A percentile compares a stretch with the other conserved stretches of the same genome.
Evolutionary conservation across 2,329 filamentous ascomycete species (phyloP).

Genomic region (Ceratocystiopsis sp.): DNA sequence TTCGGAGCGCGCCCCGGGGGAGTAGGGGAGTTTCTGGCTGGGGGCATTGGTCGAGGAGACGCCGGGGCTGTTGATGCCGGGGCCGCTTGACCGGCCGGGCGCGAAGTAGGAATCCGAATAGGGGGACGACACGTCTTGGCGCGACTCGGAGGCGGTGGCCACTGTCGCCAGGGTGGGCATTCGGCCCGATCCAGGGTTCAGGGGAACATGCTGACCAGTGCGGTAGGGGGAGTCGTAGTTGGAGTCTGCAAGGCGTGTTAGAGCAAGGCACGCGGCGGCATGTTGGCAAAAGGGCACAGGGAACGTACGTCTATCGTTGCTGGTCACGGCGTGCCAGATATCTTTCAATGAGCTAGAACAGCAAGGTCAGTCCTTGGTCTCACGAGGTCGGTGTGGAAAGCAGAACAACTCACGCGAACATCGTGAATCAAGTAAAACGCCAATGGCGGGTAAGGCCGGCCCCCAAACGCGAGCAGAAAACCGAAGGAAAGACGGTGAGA

Average conservation of each 20-base stretch:
- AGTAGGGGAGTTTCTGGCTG: slow-evolving; percentile 44
- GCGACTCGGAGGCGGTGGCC: slow-evolving; percentile 77
- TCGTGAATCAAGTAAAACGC: too few species aligned
- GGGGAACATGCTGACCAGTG: slow-evolving; percentile 74
- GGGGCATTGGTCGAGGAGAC: neutral
- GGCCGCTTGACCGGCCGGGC: slow-evolving; percentile 2
- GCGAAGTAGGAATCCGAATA: slow-evolving; percentile 40
- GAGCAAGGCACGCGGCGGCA: too few species aligned
- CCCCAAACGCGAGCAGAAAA: too few species aligned
- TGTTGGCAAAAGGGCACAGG: neutral
- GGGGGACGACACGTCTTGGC: slow-evolving; percentile 61
- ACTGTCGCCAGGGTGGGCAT: slow-evolving; percentile 74
- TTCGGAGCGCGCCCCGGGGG: slow-evolving; percentile 73
- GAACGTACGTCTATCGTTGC: slow-evolving; percentile 47
- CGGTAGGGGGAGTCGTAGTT: slow-evolving; percentile 85
- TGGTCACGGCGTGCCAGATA: slow-evolving; percentile 88
- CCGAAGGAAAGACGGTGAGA: too few species aligned
- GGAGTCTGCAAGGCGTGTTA: slow-evolving; percentile 45
- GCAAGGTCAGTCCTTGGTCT: neutral
- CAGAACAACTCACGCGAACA: too few species aligned
- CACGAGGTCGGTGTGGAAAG: too few species aligned
- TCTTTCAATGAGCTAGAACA: slow-evolving; percentile 45
- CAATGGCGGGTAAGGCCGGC: too few species aligned
- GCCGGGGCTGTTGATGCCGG: slow-evolving; percentile 1
- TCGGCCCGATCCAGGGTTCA: slow-evolving; percentile 51